These are phyloP conservation scores for Fusarium subglutinans DNA, from an alignment of 2,329 filamentous ascomycete species.

Conservation along the genomic window DNA sequence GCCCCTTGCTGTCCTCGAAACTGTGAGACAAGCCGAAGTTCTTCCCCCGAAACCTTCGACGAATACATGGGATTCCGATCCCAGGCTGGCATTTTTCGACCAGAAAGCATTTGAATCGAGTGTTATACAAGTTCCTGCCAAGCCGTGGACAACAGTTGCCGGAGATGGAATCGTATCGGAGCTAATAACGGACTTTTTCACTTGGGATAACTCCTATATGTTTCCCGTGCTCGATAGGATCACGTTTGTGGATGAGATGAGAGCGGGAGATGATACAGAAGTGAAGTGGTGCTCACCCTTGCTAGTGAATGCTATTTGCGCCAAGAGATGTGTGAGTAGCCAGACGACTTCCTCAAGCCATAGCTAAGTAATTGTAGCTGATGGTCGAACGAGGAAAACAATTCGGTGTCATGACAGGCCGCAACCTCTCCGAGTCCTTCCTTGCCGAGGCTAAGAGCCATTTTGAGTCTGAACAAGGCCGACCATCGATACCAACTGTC, in stretches of 20 bases:
- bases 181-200: background rate
- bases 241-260: background rate
- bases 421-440: background rate
- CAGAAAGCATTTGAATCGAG: background rate
- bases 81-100: background rate
- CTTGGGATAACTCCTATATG: background rate
- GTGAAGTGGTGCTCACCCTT: background rate
- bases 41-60: background rate
- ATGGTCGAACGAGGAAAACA: constrained; percentile 2
- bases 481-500: background rate
- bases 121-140: background rate
- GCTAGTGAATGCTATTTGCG: background rate
- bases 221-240: background rate
- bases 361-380: background rate
- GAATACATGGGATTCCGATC: background rate
- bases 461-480: background rate
- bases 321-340: background rate
- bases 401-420: background rate
- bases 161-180: background rate
- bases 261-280: background rate
- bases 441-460: background rate
- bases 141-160: background rate
- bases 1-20: background rate
- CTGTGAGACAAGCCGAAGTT: constrained; percentile 2
- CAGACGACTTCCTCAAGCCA: background rate